These are phyloP conservation scores for Magnaporthiopsis incrustans DNA, from an alignment of 2,329 filamentous ascomycete genomes.

Conservation along the genomic window DNA sequence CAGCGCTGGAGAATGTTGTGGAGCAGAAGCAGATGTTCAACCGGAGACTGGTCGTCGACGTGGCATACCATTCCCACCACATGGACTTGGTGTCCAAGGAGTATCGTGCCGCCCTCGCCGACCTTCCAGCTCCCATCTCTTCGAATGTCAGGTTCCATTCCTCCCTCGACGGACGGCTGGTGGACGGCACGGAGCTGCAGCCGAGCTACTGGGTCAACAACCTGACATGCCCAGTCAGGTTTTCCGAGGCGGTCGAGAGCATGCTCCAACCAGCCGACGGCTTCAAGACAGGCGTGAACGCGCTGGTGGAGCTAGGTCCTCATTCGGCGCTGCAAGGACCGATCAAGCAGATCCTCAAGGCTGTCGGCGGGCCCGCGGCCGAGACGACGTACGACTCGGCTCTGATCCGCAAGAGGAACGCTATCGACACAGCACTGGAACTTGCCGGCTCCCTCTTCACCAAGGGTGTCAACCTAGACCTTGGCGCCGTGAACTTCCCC, in stretches of 20 bases:
- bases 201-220: conserved; percentile 27
- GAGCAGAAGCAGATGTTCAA: conserved; percentile 37
- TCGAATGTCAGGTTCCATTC: conserved; percentile 36
- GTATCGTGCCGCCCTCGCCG: conserved; percentile 30
- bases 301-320: conserved; percentile 39
- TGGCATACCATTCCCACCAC: conserved; percentile 47
- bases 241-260: conserved; percentile 29
- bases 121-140: conserved; percentile 21
- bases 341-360: conserved; percentile 41
- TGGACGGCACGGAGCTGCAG: conserved; percentile 29
- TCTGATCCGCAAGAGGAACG: conserved; percentile 44
- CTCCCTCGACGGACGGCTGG: conserved; percentile 32
- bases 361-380: conserved; percentile 30
- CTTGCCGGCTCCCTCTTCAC: conserved; percentile 35
- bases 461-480: conserved; percentile 35
- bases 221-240: conserved; percentile 29
- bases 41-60: conserved; percentile 38
- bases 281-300: conserved; percentile 22
- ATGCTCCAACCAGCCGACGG: conserved; percentile 29
- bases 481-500: conserved; percentile 39
- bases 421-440: conserved; percentile 32
- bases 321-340: conserved; percentile 42
- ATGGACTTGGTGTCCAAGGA: conserved; percentile 43
- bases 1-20: conserved; percentile 31
- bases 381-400: conserved; percentile 35